These are phyloP conservation scores for Zygoascus meyerae DNA, from an alignment of 1,139 yeast genomes.

Conservation along the genomic window DNA sequence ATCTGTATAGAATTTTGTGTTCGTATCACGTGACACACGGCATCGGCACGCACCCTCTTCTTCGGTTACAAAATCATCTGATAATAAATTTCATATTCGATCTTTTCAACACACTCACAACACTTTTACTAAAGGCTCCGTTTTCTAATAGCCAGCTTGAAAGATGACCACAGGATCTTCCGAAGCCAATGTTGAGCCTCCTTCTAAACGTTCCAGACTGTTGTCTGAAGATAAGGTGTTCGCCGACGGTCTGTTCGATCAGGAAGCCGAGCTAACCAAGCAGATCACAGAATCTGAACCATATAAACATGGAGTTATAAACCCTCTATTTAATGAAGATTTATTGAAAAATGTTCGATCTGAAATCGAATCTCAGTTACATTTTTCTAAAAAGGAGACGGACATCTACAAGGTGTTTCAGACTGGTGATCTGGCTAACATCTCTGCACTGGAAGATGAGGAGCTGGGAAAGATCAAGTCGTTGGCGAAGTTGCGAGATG, in stretches of 20 bases:
- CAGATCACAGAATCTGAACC: slow-evolving; percentile 53
- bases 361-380: slow-evolving; percentile 77
- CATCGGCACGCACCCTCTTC: too few species aligned
- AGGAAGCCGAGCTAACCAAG: slow-evolving; percentile 18
- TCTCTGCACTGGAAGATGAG: slow-evolving; percentile 75
- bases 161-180: too few species aligned
- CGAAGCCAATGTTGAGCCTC: too few species aligned
- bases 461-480: slow-evolving; percentile 72
- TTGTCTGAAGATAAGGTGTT: not conserved
- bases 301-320: slow-evolving; percentile 83
- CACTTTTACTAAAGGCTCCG: too few species aligned
- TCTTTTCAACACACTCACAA: too few species aligned
- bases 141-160: too few species aligned
- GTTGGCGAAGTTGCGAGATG: slow-evolving; percentile 70
- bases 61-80: too few species aligned
- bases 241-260: slow-evolving; percentile 9
- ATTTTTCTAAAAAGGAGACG: slow-evolving; percentile 91
- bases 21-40: too few species aligned
- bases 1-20: too few species aligned
- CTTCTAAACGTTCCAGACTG: too few species aligned
- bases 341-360: slow-evolving; percentile 71
- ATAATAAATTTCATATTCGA: too few species aligned
- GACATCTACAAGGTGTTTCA: slow-evolving; percentile 94
- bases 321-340: slow-evolving; percentile 65
- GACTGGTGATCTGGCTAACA: slow-evolving; percentile 90